Evolutionary conservation across 2,329 filamentous ascomycete species (phyloP), one percentile per base, ranked within the genome.

Genomic region (Fusarium sp.): DNA sequence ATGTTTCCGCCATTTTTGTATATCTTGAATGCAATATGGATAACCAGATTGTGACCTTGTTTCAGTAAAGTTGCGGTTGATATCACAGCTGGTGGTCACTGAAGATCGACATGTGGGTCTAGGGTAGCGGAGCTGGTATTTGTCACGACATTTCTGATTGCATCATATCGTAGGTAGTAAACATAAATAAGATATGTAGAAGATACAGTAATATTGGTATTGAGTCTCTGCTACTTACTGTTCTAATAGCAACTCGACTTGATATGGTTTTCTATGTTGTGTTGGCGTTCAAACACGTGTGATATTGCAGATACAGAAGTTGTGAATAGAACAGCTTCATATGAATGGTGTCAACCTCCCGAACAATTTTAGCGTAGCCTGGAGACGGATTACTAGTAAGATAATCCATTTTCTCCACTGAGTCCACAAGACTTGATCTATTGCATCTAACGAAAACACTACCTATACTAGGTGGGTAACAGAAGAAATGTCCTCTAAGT

Each of bases 1-100:
- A 81, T 4, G 54, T 59, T 20, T 76, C 67, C 41, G 71, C 52
- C 77, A 78, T 79, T 6, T 8, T 25, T 27, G 24, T 14, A 18
- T 25, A 20, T 7, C 7, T 14, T 27, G 5, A 3, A 48, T 24
- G 9, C 10, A 10, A n/a, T 37, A 25, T 42, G 22, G 27, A 13
- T 1, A 41, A 29, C 30, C 22, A 45, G 13, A 2, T 18, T 34
- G 45, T 24, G 5, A 13, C 18, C 32, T 42, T 44, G 27, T 13
- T 52, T n/a, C 24, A 25, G 9, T 16, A 12, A 52, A 37, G 20
- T 12, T 13, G 22, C 14, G 12, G 4, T 40, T 27, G 24, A 52
- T 52, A 27, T 41, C 47, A 24, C 47, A 37, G 1, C 18, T 24
- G 47, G 8, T 8, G 14, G 18, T 14, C 25, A 9, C 16, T 45